Base-by-base conservation (phyloP, 371 early-diverging fungal species). In the Rhizopus stolonifer region DNA sequence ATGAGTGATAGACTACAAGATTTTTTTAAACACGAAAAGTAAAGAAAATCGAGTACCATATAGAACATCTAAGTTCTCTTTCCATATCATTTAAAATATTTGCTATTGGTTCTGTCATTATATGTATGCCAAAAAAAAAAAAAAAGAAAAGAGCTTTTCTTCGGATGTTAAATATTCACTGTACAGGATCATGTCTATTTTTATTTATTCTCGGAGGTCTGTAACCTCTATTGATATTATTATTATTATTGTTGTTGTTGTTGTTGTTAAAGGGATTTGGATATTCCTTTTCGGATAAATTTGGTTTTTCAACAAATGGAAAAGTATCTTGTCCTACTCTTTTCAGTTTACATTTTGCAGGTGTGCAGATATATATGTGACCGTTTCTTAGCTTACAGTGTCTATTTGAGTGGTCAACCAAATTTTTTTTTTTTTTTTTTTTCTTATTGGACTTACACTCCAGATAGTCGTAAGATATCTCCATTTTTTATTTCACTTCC, bases 401-500 rank as follows among this genome's bases (percentile, higher is more conserved):
- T 4, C 67, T 67, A 49, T 25, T 19, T 44, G 15, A 17, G 25
- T 31, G 2, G 31, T 29, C 32, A 26, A 21, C 1, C 13, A 21
- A 2, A 31, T 22, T 54, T 5, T 23, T 14, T 40, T 29, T 22
- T 21, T 1, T 46, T 21, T 23, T 9, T 21, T 29, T 9, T 29
- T 29, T 29, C 9, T 29, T 9, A n/a, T n/a, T n/a, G n/a, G n/a
- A 45, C 67, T 70, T 74, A 76, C 79, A 65, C 79, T 48, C 77
- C 77, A 19, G 68, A 63, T 4, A 84, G 67, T 11, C 73, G 66
- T 13, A 84, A 45, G 29, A 84, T 82, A 52, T 84, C 83, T 13
- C 85, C 85, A 47, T 52, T 63, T 21, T 62, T 64, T 18, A 84
- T 69, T 39, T 44, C 58, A 32, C 54, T 52, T 13, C 81, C 85